These are phyloP conservation scores for Neonectria hederae DNA, from an alignment of 2,329 filamentous ascomycete genomes.

Conservation along the genomic window DNA sequence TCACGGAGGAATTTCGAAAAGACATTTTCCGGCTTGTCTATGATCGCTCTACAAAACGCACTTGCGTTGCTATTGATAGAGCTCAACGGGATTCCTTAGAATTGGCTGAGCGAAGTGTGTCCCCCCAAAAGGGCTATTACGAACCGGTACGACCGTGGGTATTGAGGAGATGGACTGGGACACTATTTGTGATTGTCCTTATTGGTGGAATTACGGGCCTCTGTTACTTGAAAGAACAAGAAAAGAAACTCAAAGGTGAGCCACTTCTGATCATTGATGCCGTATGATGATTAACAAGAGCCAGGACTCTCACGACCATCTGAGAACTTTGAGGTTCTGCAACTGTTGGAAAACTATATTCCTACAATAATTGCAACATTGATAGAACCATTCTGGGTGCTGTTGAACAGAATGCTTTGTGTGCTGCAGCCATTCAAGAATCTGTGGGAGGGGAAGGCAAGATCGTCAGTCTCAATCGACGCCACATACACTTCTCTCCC, in stretches of 20 bases:
- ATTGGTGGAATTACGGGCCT: conserved; percentile 27
- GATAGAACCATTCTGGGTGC: conserved; percentile 65
- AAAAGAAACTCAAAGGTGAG: conserved; percentile 33
- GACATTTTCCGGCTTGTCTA: conserved; percentile 28
- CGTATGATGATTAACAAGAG: neutral
- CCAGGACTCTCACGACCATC: conserved; percentile 46
- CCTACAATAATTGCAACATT: conserved; percentile 64
- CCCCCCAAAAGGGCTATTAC: conserved; percentile 31
- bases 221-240: conserved; percentile 38
- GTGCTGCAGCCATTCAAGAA: conserved; percentile 64
- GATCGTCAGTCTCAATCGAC: conserved; percentile 51
- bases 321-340: conserved; percentile 46
- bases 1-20: conserved; percentile 16
- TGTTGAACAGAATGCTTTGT: conserved; percentile 63
- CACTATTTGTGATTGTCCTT: conserved; percentile 18
- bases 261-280: neutral
- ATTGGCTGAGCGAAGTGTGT: neutral
- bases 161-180: conserved; percentile 29
- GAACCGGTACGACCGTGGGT: conserved; percentile 38
- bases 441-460: conserved; percentile 51
- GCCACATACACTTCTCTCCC: conserved; percentile 63
- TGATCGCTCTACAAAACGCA: neutral
- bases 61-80: neutral
- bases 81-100: neutral
- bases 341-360: conserved; percentile 58